A percentile compares a stretch with the other conserved stretches of the same genome.
Evolutionary conservation across 768 basidiomycete species (phyloP).

Genomic region (Tephrocybe sp.): DNA sequence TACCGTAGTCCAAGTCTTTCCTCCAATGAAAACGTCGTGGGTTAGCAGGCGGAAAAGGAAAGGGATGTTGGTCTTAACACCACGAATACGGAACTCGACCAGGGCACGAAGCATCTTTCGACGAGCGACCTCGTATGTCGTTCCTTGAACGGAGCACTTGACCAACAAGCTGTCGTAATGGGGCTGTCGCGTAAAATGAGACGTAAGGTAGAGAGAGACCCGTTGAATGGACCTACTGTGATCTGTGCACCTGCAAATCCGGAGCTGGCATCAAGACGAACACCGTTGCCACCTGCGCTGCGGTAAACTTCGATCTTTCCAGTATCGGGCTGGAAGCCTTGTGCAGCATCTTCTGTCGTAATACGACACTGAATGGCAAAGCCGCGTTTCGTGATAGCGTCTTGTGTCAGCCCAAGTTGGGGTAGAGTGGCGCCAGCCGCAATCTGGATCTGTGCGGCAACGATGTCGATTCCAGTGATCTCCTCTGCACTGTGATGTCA

Average conservation of each 20-base stretch:
- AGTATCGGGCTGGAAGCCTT: conserved; percentile 94
- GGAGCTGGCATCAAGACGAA: conserved; percentile 93
- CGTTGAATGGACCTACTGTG: conserved; percentile 51
- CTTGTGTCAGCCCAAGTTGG: conserved; percentile 93
- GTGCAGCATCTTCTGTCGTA: conserved; percentile 95
- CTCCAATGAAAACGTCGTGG: conserved; percentile 92
- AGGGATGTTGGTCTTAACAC: conserved; percentile 99
- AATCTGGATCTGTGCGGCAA: conserved; percentile 99
- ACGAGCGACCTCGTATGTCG: conserved; percentile 97
- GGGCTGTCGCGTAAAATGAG: conserved; percentile 49
- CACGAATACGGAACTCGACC: conserved; percentile 99
- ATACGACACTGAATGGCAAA: conserved; percentile 98
- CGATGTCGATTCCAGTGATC: conserved; percentile 98
- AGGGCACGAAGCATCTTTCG: conserved; percentile 99
- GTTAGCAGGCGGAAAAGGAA: conserved; percentile 98
- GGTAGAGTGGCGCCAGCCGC: conserved; percentile 97
- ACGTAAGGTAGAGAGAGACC: neutral
- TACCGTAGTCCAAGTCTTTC: conserved; percentile 95
- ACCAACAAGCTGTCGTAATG: conserved; percentile 98
- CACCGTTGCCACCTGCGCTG: conserved; percentile 97
- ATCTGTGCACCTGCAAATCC: conserved; percentile 99
- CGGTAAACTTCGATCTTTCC: conserved; percentile 99
- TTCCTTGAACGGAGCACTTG: conserved; percentile 93
- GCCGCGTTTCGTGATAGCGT: conserved; percentile 92
- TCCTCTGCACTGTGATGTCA: conserved; percentile 65